A percentile compares a stretch with the other conserved stretches of the same genome.
Evolutionary conservation across 2,329 filamentous ascomycete species (phyloP).

Genomic region (Arthrobotrys sinensis): DNA sequence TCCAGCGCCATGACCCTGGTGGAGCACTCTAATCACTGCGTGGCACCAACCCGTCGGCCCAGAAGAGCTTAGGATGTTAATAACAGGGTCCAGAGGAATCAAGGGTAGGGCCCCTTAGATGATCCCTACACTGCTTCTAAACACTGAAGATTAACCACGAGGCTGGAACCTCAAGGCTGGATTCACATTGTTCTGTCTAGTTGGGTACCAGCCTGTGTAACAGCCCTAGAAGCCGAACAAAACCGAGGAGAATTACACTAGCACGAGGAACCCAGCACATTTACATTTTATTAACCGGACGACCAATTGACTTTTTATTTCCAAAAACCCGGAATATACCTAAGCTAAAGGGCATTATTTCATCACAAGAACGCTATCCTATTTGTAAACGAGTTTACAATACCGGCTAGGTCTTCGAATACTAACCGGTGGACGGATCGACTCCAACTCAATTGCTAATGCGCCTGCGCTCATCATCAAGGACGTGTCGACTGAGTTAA

Average conservation of each 20-base stretch:
- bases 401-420: background rate
- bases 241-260: background rate
- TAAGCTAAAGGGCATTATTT: background rate
- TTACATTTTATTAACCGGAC: background rate
- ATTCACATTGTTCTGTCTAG: background rate
- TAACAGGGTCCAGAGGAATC: slow-evolving; percentile 7
- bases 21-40: slow-evolving; percentile 12
- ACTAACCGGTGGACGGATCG: background rate
- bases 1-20: slow-evolving; percentile 6
- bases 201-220: background rate
- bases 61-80: slow-evolving; percentile 3
- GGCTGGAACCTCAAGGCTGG: background rate
- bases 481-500: slow-evolving; percentile 42
- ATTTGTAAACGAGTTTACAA: background rate
- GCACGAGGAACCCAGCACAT: background rate
- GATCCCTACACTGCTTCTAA: background rate
- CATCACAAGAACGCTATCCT: slow-evolving; percentile 3
- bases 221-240: background rate
- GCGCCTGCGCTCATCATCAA: background rate
- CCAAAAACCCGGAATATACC: background rate
- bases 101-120: slow-evolving; percentile 12
- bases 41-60: slow-evolving; percentile 15
- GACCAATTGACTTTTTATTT: background rate
- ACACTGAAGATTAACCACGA: background rate
- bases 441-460: background rate